A percentile compares a stretch with the other conserved stretches of the same genome.
Evolutionary conservation across 495 filamentous ascomycete species (phyloP).

Genomic region (Extremus antarcticus): DNA sequence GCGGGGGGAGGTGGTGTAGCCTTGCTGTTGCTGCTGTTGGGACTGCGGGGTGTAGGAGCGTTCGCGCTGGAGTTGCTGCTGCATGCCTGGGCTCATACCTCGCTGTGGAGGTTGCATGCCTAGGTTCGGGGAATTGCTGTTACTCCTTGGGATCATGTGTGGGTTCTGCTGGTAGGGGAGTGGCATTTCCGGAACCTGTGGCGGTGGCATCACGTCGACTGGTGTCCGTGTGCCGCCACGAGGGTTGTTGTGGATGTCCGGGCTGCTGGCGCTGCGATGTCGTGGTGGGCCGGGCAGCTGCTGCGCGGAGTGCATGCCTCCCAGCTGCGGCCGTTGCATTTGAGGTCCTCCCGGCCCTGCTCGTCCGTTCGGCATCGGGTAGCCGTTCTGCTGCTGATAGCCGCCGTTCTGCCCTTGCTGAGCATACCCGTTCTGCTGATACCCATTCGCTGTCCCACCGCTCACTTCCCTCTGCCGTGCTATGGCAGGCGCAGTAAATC

Average conservation of each 20-base stretch:
- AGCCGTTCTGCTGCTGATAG: neutral
- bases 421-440: neutral
- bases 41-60: neutral
- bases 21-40: conserved; percentile 9
- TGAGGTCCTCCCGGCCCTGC: neutral
- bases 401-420: neutral
- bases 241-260: conserved; percentile 50
- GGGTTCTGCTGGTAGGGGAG: conserved; percentile 41
- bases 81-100: conserved; percentile 2
- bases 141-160: conserved; percentile 51
- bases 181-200: conserved; percentile 49
- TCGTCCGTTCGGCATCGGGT: neutral
- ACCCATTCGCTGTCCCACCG: conserved; percentile 49
- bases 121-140: conserved; percentile 50
- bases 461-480: conserved; percentile 37
- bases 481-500: conserved; percentile 80
- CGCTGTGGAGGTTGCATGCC: conserved; percentile 1
- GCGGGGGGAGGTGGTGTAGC: neutral
- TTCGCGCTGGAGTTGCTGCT: conserved; percentile 1
- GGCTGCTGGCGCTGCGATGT: conserved; percentile 59
- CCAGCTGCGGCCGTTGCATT: neutral
- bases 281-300: conserved; percentile 42
- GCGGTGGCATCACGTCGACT: neutral
- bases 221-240: conserved; percentile 24
- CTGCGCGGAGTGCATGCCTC: conserved; percentile 42